phyloP scores from a whole-genome alignment of 2,329 filamentous ascomycete species.

The Fusarium devonianum region DNA sequence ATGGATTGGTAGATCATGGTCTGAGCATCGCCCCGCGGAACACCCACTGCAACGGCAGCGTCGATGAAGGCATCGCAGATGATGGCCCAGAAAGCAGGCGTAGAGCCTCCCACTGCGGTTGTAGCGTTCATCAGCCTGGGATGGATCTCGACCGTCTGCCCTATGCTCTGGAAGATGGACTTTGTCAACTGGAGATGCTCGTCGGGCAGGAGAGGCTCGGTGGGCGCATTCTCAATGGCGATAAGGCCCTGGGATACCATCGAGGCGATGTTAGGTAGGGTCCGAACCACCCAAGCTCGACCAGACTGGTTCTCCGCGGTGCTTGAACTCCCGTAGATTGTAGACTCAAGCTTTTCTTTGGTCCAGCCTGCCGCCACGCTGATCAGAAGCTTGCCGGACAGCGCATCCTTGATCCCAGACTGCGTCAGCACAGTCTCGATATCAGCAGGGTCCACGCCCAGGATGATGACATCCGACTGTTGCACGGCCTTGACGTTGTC shows the following conservation, averaged over 20 bases:
- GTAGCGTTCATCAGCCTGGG: constrained; percentile 61
- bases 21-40: constrained; percentile 63
- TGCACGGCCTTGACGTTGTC: constrained; percentile 46
- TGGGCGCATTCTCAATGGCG: constrained; percentile 41
- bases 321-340: constrained; percentile 43
- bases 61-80: constrained; percentile 66
- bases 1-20: constrained; percentile 67
- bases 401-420: constrained; percentile 47
- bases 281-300: constrained; percentile 41
- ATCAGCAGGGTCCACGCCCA: constrained; percentile 56
- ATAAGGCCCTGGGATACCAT: constrained; percentile 45
- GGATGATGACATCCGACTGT: constrained; percentile 51
- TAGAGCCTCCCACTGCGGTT: constrained; percentile 67
- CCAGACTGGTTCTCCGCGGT: constrained; percentile 15
- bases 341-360: constrained; percentile 47
- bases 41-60: constrained; percentile 65
- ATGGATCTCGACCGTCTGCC: constrained; percentile 58
- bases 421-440: constrained; percentile 49
- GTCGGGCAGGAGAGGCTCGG: constrained; percentile 26
- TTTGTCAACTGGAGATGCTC: constrained; percentile 38
- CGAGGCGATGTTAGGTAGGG: constrained; percentile 48
- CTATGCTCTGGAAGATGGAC: constrained; percentile 63
- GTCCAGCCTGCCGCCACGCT: constrained; percentile 61
- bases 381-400: constrained; percentile 56
- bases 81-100: constrained; percentile 66